These are phyloP conservation scores for Podila epicladia DNA, from an alignment of 192 early-diverging fungal species.

Conservation along the genomic window DNA sequence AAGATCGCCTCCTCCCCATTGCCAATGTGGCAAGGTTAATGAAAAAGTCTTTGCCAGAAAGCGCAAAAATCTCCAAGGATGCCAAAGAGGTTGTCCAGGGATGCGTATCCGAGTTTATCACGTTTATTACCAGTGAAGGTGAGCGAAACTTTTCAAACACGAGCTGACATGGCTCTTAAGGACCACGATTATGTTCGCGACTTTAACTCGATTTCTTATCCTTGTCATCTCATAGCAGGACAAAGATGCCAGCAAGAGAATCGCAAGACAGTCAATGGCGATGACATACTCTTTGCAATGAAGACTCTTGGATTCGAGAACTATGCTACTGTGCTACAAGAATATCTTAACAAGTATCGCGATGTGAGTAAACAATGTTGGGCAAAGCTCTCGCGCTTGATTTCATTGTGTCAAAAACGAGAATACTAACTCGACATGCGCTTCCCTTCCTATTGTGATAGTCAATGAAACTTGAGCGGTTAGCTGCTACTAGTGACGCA, in stretches of 20 bases:
- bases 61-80: constrained; percentile 95
- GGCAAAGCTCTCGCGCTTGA: too few species aligned
- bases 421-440: too few species aligned
- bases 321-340: constrained; percentile 84
- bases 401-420: too few species aligned
- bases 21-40: constrained; percentile 95
- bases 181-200: constrained; percentile 12
- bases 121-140: constrained; percentile 93
- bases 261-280: constrained; percentile 95
- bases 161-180: background rate
- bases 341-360: constrained; percentile 86
- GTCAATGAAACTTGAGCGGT: too few species aligned
- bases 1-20: constrained; percentile 93
- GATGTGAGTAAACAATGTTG: constrained; percentile 65
- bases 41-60: constrained; percentile 93
- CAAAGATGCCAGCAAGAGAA: constrained; percentile 92
- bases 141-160: too few species aligned
- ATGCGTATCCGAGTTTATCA: constrained; percentile 96
- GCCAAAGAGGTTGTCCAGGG: constrained; percentile 94
- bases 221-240: constrained; percentile 63
- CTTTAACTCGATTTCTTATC: background rate
- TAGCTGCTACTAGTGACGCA: background rate
- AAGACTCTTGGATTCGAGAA: constrained; percentile 94
- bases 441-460: too few species aligned
- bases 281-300: constrained; percentile 96